Evolutionary conservation across 176 grass and related monocot genomes (phyloP).

Genomic region (Chloris gayana): DNA sequence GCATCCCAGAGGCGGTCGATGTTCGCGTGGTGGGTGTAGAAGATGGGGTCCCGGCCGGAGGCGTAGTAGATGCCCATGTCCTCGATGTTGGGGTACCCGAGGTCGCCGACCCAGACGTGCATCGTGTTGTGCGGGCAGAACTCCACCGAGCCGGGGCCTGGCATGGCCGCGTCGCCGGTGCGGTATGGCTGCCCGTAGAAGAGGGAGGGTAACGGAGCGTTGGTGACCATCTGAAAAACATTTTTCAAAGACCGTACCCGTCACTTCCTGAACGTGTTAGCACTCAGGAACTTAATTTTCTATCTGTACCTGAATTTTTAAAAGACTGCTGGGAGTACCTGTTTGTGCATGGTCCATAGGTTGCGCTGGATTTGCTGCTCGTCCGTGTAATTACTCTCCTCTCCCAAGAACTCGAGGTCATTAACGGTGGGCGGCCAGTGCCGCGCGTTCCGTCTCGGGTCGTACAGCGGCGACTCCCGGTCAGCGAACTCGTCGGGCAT

Average conservation of each 20-base stretch:
- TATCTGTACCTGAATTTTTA: background rate
- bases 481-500: slow-evolving; percentile 43
- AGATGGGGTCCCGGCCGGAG: slow-evolving; percentile 52
- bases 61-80: slow-evolving; percentile 58
- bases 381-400: slow-evolving; percentile 3
- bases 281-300: background rate
- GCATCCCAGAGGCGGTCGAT: slow-evolving; percentile 54
- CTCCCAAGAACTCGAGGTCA: slow-evolving; percentile 22
- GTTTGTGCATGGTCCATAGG: slow-evolving; percentile 44
- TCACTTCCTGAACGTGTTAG: background rate
- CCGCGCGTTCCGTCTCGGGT: slow-evolving; percentile 26
- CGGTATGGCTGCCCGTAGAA: slow-evolving; percentile 51
- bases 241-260: background rate
- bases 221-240: slow-evolving; percentile 44
- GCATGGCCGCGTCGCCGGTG: slow-evolving; percentile 1
- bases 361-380: slow-evolving; percentile 41
- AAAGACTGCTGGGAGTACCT: background rate
- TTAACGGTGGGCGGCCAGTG: slow-evolving; percentile 40
- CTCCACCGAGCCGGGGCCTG: slow-evolving; percentile 45
- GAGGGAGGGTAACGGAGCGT: background rate
- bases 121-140: slow-evolving; percentile 23
- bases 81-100: slow-evolving; percentile 12
- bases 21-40: slow-evolving; percentile 56
- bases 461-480: slow-evolving; percentile 42
- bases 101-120: slow-evolving; percentile 43